Conservation (phyloP, 139 green algal species). For the Micractinium conductrix region DNA sequence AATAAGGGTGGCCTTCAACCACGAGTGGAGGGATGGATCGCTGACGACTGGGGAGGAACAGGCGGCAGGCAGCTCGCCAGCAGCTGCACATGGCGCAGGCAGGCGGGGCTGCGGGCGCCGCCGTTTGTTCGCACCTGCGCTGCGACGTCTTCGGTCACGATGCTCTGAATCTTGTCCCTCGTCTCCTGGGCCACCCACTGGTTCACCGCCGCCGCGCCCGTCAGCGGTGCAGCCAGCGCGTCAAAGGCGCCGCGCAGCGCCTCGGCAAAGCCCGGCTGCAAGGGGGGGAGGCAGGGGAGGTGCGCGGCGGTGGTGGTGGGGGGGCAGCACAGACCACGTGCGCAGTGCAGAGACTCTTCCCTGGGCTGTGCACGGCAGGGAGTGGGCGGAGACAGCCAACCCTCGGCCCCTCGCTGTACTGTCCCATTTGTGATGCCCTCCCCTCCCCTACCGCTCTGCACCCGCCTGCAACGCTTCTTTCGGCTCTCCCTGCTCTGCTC, state of each 20-base stretch:
- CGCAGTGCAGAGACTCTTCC: no score
- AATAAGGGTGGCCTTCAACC: conserved; percentile 20
- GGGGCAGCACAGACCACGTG: no score
- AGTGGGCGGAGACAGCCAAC: no score
- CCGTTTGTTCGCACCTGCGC: not conserved
- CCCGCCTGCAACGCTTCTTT: no score
- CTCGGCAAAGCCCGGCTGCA: conserved; percentile 8
- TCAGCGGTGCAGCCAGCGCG: not conserved
- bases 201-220: conserved; percentile 29
- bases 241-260: not conserved
- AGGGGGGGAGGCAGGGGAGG: no score
- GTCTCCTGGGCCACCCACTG: conserved; percentile 38
- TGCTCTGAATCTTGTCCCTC: conserved; percentile 35
- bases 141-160: conserved; percentile 31
- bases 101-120: no score
- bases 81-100: not conserved
- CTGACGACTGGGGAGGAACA: no score
- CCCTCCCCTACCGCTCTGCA: no score
- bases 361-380: not conserved
- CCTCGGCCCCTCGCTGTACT: no score
- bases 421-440: no score
- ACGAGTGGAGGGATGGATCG: not conserved
- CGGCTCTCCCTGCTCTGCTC: no score
- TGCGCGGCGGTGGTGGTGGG: no score
- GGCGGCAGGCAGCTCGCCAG: not conserved